phyloP scores from a whole-genome alignment of 495 filamentous ascomycete genomes.

The Trichoderma asperelloides region DNA sequence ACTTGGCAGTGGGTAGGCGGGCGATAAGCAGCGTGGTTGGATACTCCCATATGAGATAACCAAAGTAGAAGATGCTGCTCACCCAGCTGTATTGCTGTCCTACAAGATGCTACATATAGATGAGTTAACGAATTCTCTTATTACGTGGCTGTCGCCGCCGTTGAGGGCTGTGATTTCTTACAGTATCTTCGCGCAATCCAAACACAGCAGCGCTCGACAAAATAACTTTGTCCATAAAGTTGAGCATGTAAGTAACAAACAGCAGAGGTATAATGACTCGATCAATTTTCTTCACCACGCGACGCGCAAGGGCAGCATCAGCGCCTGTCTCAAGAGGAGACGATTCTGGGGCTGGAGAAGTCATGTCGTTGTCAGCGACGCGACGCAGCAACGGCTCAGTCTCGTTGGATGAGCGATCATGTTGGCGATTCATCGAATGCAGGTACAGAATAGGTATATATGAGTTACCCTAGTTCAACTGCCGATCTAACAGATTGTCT shows the following conservation, averaged over 20 bases:
- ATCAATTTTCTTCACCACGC: constrained; percentile 1
- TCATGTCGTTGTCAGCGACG: not conserved
- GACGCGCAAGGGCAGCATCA: not conserved
- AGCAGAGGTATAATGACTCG: constrained; percentile 1
- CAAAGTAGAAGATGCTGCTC: constrained; percentile 28
- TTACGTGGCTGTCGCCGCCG: not conserved
- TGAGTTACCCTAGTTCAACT: not conserved
- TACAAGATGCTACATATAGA: constrained; percentile 15
- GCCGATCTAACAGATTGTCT: not conserved
- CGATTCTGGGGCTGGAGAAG: not conserved
- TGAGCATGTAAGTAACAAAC: constrained; percentile 15
- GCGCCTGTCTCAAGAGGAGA: not conserved
- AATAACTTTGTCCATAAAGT: constrained; percentile 32
- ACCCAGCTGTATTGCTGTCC: constrained; percentile 31
- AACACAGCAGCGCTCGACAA: constrained; percentile 27
- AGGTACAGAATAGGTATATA: not conserved
- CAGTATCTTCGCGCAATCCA: constrained; percentile 24
- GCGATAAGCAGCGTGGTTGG: constrained; percentile 22
- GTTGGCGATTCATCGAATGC: not conserved
- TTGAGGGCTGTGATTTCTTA: not conserved
- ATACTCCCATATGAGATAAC: constrained; percentile 24
- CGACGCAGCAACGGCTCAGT: not conserved
- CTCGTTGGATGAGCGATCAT: not conserved
- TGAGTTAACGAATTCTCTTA: not conserved
- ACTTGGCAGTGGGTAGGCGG: constrained; percentile 24